Evolutionary conservation across 352 stramenopile species (phyloP).

Genomic region (Aphanomyces cochlioides): DNA sequence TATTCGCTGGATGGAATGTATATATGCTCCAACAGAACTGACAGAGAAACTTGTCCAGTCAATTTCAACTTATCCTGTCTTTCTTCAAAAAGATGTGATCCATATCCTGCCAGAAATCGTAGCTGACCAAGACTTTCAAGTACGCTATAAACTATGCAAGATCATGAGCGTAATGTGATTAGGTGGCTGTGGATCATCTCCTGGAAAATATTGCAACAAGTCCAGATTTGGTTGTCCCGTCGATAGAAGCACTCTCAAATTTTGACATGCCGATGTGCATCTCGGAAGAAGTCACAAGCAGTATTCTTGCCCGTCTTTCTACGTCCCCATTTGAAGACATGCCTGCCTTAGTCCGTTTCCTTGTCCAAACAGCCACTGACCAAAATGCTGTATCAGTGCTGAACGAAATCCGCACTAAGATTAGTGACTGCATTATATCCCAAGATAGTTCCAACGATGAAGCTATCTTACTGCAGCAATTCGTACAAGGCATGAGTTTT

Average conservation of each 20-base stretch:
- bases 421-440: constrained; percentile 36
- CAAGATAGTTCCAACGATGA: constrained; percentile 40
- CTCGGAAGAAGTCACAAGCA: constrained; percentile 38
- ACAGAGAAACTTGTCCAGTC: constrained; percentile 50
- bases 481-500: constrained; percentile 55
- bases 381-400: constrained; percentile 41
- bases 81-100: constrained; percentile 59
- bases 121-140: constrained; percentile 42
- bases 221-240: constrained; percentile 46
- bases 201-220: constrained; percentile 55
- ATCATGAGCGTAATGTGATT: neutral
- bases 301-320: constrained; percentile 48
- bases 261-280: constrained; percentile 55
- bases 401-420: constrained; percentile 45
- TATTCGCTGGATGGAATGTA: constrained; percentile 56
- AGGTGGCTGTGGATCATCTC: constrained; percentile 48
- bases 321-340: constrained; percentile 50
- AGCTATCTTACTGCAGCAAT: constrained; percentile 44
- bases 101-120: constrained; percentile 64
- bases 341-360: constrained; percentile 58
- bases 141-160: constrained; percentile 17
- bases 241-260: constrained; percentile 59
- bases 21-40: constrained; percentile 45
- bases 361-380: constrained; percentile 48
- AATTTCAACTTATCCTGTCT: constrained; percentile 43